Conservation (phyloP, 495 filamentous ascomycete genomes). For the Hypoxylon subgilvum region DNA sequence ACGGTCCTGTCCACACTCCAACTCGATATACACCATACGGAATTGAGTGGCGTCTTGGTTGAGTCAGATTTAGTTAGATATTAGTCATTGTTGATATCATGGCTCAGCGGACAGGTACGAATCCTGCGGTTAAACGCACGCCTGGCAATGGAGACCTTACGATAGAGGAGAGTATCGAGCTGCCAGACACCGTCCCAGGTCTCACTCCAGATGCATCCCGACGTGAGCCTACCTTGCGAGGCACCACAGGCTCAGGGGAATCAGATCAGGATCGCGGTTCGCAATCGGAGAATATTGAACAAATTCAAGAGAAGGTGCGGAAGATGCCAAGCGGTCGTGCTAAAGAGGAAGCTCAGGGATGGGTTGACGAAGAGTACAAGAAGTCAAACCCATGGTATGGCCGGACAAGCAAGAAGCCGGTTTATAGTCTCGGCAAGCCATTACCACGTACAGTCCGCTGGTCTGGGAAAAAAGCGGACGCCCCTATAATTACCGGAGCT, state of each 20-base stretch:
- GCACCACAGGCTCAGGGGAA: background rate
- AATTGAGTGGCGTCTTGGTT: background rate
- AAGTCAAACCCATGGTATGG: conserved; percentile 57
- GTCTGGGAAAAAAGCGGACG: conserved; percentile 52
- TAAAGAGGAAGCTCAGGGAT: background rate
- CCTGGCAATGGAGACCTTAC: background rate
- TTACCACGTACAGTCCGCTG: conserved; percentile 56
- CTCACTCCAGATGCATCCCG: background rate
- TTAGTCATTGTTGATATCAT: background rate
- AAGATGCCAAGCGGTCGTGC: background rate
- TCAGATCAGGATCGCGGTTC: background rate
- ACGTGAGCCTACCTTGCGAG: background rate
- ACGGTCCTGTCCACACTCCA: background rate
- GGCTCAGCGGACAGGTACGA: background rate
- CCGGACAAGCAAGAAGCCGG: conserved; percentile 50
- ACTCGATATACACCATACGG: background rate
- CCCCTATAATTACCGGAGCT: conserved; percentile 34
- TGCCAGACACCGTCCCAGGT: conserved; percentile 3
- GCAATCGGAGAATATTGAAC: background rate
- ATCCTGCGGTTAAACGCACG: background rate
- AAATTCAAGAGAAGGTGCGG: background rate
- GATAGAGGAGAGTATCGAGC: background rate
- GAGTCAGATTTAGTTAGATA: background rate
- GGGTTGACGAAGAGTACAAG: conserved; percentile 43
- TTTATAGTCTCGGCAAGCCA: conserved; percentile 58